Base-by-base conservation (phyloP, 441 rosid genomes). In the Daphne laureola region DNA sequence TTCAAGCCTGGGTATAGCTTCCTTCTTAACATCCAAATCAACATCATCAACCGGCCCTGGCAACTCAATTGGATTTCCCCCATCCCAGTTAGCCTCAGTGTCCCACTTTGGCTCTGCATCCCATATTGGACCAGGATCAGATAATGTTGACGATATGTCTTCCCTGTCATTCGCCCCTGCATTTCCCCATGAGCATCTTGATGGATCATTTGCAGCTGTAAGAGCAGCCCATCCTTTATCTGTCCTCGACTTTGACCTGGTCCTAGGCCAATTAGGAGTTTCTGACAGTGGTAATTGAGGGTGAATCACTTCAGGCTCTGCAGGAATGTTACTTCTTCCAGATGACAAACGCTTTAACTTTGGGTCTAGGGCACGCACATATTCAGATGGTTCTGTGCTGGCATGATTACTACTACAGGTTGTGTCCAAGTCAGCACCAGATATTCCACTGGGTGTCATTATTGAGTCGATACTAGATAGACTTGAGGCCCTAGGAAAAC, bases 61-160 rank as follows among this genome's bases (percentile, higher is more conserved):
- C 67, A 90, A 78, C 72, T 86, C 93, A 61, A 90, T 86, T 27
- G 86, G 83, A 59, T 84, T 80, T 65, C 82, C 90, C 56, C 65
- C 71, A 57, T 78, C 89, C 95, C 95, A 90, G 56, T 76, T 68
- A 43, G 81, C 76, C 51, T 84, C 93, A 3, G 71, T 23, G 67
- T 86, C 95, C 97, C 97, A 84, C 71, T 79, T 89, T 25, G 97
- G 97, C 68, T 77, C 95, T 16, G 93, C 71, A 70, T 89, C 97
- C 97, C 97, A 89, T 51, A 89, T 89, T 8, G 97, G 92, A 72
- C 97, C 95, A 12, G 95, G 97, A 71, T 86, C 93, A 41, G 97
- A 89, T 61, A 89, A 71, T 23, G 97, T 86, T 43, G 97, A 89
- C 43, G 97, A 89, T 31, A 80, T 80, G 58, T 89, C 97, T 66